phyloP scores from a whole-genome alignment of 176 grass and related monocot species.

The Alopecurus myosuroides region DNA sequence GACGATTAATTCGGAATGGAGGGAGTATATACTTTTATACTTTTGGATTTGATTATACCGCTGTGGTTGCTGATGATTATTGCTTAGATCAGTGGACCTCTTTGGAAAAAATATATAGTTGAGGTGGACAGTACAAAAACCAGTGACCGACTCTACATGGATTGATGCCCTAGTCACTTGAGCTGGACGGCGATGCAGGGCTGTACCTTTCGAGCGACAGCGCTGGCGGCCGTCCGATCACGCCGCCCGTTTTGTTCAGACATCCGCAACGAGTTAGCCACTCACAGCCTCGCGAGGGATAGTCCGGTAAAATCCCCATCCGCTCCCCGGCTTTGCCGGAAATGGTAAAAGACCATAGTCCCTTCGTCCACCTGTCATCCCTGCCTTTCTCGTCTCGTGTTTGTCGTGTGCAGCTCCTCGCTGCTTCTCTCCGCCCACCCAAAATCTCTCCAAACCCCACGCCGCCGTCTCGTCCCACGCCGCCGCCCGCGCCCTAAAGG shows the following conservation, averaged over 20 bases:
- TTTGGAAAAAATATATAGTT: too few species aligned
- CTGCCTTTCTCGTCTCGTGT: neutral
- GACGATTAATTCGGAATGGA: too few species aligned
- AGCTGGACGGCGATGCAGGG: neutral
- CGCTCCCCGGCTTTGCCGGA: neutral
- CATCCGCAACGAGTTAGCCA: neutral
- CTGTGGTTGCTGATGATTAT: too few species aligned
- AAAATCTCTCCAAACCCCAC: constrained; percentile 15
- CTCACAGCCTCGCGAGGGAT: neutral
- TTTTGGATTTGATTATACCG: too few species aligned
- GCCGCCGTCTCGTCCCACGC: neutral
- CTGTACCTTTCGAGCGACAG: neutral
- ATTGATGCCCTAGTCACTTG: neutral
- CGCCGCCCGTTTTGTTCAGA: neutral
- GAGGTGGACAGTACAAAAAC: neutral
- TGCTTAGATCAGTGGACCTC: too few species aligned
- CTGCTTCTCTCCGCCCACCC: neutral
- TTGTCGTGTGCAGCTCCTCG: neutral
- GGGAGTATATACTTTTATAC: too few species aligned
- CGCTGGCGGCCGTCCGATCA: neutral
- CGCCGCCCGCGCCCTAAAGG: neutral
- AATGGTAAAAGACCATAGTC: neutral
- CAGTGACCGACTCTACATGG: neutral
- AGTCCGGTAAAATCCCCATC: neutral
- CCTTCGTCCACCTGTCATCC: neutral